Conservation (phyloP, 169 alveolate genomes). For the Cardiosporidium cionae region DNA sequence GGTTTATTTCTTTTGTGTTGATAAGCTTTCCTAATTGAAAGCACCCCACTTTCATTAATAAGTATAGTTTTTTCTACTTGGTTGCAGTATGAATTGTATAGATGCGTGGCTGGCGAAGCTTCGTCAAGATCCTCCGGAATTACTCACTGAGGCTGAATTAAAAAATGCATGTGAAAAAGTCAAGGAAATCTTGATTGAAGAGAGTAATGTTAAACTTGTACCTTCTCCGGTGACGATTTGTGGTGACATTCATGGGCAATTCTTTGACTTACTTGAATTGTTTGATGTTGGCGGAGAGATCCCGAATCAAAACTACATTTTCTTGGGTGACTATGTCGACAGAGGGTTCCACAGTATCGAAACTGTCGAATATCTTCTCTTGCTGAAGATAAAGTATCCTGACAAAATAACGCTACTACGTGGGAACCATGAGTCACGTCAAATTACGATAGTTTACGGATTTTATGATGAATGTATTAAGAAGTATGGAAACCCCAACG, state of each 20-base stretch:
- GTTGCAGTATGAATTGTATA: background rate
- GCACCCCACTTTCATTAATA: too few relatives aligned
- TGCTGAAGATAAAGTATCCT: constrained; percentile 27
- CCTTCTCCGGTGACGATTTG: constrained; percentile 85
- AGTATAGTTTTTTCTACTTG: too few relatives aligned
- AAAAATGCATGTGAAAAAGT: background rate
- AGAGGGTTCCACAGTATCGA: constrained; percentile 90
- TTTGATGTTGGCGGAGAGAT: constrained; percentile 85
- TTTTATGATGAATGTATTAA: constrained; percentile 94
- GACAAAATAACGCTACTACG: constrained; percentile 77
- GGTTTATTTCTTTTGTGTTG: too few relatives aligned
- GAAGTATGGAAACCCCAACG: constrained; percentile 89
- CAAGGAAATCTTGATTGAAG: constrained; percentile 65
- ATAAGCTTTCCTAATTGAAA: too few relatives aligned
- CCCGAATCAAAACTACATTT: constrained; percentile 89
- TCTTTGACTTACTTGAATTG: constrained; percentile 87
- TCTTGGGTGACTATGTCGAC: constrained; percentile 94
- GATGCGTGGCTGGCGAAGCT: constrained; percentile 11
- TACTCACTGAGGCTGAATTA: constrained; percentile 12
- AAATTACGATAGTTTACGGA: constrained; percentile 78
- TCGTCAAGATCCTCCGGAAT: background rate
- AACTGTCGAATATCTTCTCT: constrained; percentile 31
- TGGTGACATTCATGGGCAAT: constrained; percentile 97
- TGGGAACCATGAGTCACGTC: constrained; percentile 79
- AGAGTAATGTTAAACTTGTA: constrained; percentile 73